Evolutionary conservation across 2,329 filamentous ascomycete species (phyloP).

Genomic region (Zasmidium citrigriseum): DNA sequence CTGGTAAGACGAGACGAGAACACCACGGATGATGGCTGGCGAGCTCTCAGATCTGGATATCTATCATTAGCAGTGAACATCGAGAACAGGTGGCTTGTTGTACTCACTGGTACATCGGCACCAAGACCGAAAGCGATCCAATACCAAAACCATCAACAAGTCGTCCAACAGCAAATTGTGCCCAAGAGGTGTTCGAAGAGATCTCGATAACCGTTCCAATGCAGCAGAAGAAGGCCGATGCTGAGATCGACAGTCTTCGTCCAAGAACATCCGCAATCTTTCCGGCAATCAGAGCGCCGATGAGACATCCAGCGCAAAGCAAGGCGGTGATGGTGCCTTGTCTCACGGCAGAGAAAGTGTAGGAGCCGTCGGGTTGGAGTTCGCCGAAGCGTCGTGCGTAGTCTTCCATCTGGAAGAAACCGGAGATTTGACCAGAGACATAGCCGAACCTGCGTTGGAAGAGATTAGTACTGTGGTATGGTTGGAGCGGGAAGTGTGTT

Average conservation of each 20-base stretch:
- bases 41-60: slow-evolving; percentile 54
- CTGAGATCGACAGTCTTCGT: slow-evolving; percentile 49
- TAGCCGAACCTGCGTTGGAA: slow-evolving; percentile 18
- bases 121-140: slow-evolving; percentile 54
- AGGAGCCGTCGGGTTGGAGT: slow-evolving; percentile 41
- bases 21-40: slow-evolving; percentile 63
- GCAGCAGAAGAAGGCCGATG: slow-evolving; percentile 47
- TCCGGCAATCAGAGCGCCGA: slow-evolving; percentile 44
- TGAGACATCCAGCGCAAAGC: slow-evolving; percentile 47
- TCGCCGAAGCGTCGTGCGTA: slow-evolving; percentile 60
- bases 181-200: slow-evolving; percentile 42
- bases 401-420: slow-evolving; percentile 48
- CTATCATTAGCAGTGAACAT: neutral
- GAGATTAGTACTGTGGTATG: neutral
- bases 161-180: slow-evolving; percentile 52
- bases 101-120: slow-evolving; percentile 63
- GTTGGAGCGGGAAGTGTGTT: slow-evolving; percentile 37
- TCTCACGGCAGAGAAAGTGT: slow-evolving; percentile 33
- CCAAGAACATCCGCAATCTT: slow-evolving; percentile 57
- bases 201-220: slow-evolving; percentile 48
- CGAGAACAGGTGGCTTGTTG: neutral
- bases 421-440: slow-evolving; percentile 62
- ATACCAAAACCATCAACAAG: slow-evolving; percentile 46
- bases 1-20: slow-evolving; percentile 56
- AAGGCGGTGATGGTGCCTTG: slow-evolving; percentile 45